Conservation (phyloP, 352 stramenopile genomes). For the Phytophthora sojae region DNA sequence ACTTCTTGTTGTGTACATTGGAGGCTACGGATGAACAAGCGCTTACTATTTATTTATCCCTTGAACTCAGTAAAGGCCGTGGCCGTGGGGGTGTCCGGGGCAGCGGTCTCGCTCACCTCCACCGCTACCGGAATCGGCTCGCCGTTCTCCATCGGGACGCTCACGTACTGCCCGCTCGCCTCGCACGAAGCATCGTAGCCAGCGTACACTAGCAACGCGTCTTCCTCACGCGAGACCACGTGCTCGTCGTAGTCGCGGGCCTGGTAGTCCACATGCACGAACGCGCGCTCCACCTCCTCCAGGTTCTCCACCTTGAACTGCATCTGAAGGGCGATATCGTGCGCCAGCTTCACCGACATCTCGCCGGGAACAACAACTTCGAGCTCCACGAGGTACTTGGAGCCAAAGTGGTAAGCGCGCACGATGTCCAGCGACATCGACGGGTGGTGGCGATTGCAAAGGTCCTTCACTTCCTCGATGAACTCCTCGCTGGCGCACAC, state of each 20-base stretch:
- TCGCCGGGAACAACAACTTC: conserved; percentile 93
- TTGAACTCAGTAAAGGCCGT: conserved; percentile 37
- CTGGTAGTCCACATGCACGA: conserved; percentile 97
- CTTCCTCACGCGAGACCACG: conserved; percentile 59
- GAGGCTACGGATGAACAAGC: neutral
- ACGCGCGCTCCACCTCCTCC: conserved; percentile 93
- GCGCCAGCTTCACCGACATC: conserved; percentile 91
- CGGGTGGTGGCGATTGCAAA: conserved; percentile 78
- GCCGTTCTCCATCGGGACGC: conserved; percentile 29
- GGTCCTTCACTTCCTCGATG: conserved; percentile 86
- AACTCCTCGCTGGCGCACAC: conserved; percentile 84
- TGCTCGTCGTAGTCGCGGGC: conserved; percentile 79
- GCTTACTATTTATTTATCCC: conserved; percentile 11
- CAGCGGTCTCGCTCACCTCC: conserved; percentile 34
- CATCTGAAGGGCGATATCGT: conserved; percentile 95
- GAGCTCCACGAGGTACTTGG: conserved; percentile 95
- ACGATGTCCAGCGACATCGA: conserved; percentile 90
- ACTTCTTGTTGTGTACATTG: neutral
- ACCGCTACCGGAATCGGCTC: conserved; percentile 34
- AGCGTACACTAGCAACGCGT: conserved; percentile 60
- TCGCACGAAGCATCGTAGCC: conserved; percentile 31
- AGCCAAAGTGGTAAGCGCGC: conserved; percentile 94
- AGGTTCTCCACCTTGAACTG: conserved; percentile 95
- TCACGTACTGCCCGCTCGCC: conserved; percentile 25
- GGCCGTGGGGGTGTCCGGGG: conserved; percentile 30